These are phyloP conservation scores for Phyllosticta ampelicida DNA, from an alignment of 2,329 filamentous ascomycete genomes.

Conservation along the genomic window DNA sequence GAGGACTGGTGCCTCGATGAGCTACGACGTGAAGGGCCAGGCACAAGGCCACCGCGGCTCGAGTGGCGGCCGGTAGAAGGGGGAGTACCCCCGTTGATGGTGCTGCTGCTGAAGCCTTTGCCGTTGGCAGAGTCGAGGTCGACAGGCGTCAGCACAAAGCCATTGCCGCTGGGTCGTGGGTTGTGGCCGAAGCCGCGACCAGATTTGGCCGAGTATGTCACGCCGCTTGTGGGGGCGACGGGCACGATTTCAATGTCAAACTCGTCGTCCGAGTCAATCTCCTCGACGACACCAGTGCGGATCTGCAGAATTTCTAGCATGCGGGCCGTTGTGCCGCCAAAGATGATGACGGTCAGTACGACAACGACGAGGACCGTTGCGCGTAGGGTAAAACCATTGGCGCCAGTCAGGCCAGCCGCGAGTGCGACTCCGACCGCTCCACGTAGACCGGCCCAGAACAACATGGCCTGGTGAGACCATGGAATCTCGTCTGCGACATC, in stretches of 20 bases:
- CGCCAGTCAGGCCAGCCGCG: slow-evolving; percentile 74
- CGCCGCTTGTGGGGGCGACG: slow-evolving; percentile 35
- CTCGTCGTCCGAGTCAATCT: slow-evolving; percentile 95
- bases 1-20: slow-evolving; percentile 35
- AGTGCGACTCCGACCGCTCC: slow-evolving; percentile 93
- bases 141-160: slow-evolving; percentile 44
- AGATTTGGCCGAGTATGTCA: slow-evolving; percentile 67
- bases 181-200: slow-evolving; percentile 68
- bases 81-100: slow-evolving; percentile 30
- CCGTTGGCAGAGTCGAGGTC: slow-evolving; percentile 27
- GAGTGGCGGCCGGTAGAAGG: slow-evolving; percentile 33
- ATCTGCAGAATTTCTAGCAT: slow-evolving; percentile 99
- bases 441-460: slow-evolving; percentile 96
- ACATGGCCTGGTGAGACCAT: slow-evolving; percentile 95
- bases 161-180: slow-evolving; percentile 46
- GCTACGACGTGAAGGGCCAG: slow-evolving; percentile 35
- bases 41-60: not conserved
- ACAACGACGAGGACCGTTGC: slow-evolving; percentile 97
- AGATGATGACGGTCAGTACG: slow-evolving; percentile 96
- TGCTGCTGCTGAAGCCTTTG: slow-evolving; percentile 50
- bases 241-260: slow-evolving; percentile 78
- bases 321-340: slow-evolving; percentile 89
- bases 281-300: slow-evolving; percentile 87
- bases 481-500: slow-evolving; percentile 81
- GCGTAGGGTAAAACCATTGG: slow-evolving; percentile 70